phyloP scores from a whole-genome alignment of 371 early-diverging fungal species.

The Entomophthora muscae region DNA sequence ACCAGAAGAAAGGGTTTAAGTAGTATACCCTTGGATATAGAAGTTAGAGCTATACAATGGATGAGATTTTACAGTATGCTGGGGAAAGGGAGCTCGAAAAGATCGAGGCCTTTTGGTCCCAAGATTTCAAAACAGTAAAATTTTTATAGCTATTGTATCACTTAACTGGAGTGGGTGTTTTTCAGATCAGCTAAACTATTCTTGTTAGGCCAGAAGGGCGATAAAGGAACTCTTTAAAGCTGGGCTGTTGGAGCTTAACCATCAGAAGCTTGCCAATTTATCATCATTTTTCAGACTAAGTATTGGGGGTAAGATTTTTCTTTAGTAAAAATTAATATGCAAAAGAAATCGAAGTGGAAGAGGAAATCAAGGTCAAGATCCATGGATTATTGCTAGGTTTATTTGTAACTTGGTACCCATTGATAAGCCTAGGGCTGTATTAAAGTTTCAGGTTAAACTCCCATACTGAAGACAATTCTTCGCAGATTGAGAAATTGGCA shows the following conservation, averaged over 20 bases:
- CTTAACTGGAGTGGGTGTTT: neutral
- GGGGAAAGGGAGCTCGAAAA: neutral
- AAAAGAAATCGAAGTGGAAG: constrained; percentile 2
- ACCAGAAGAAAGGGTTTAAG: no score
- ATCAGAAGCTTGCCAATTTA: neutral
- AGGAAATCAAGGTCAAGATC: neutral
- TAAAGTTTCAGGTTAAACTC: neutral
- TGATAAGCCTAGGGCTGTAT: no score
- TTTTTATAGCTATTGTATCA: neutral
- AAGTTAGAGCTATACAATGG: no score
- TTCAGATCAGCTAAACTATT: neutral
- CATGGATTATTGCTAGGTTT: neutral
- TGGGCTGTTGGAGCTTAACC: neutral
- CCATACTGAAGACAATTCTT: neutral
- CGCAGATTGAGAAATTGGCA: neutral
- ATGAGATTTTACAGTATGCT: neutral
- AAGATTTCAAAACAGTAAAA: neutral
- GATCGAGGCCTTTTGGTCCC: neutral
- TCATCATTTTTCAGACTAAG: constrained; percentile 1
- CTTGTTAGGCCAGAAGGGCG: neutral
- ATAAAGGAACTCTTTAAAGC: neutral
- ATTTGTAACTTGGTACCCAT: neutral
- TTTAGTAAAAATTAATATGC: neutral
- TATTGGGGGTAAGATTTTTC: neutral
- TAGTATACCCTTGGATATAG: no score